Evolutionary conservation across 495 filamentous ascomycete genomes (phyloP).

Genomic region (Acidiella bohemica): DNA sequence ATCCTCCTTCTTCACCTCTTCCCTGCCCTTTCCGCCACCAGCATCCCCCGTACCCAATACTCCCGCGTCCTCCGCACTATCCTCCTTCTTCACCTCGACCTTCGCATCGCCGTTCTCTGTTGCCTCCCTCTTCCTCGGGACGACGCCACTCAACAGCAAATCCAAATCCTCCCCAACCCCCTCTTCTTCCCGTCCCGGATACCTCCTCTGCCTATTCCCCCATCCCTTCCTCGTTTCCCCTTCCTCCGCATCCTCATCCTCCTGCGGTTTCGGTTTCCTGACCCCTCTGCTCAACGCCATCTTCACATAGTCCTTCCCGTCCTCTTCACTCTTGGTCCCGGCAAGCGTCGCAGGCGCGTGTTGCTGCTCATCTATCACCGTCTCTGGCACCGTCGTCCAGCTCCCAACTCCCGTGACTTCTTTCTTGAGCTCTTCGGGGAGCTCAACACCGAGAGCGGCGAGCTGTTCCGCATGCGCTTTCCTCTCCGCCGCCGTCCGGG

Average conservation of each 20-base stretch:
- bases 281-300: constrained; percentile 39
- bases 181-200: constrained; percentile 37
- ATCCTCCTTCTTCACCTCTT: constrained; percentile 27
- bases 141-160: constrained; percentile 42
- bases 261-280: constrained; percentile 54
- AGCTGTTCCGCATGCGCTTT: constrained; percentile 79
- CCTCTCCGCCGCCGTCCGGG: constrained; percentile 47
- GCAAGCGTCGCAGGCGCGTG: not conserved
- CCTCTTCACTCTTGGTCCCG: constrained; percentile 28
- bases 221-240: constrained; percentile 45
- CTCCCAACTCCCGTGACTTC: constrained; percentile 84
- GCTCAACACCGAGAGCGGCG: constrained; percentile 69
- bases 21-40: constrained; percentile 21
- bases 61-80: constrained; percentile 15
- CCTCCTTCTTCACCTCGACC: constrained; percentile 22
- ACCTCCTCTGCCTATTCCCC: constrained; percentile 57
- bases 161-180: constrained; percentile 55
- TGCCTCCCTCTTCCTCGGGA: constrained; percentile 24
- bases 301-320: constrained; percentile 29
- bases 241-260: constrained; percentile 33
- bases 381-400: constrained; percentile 63
- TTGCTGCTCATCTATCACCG: constrained; percentile 27
- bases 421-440: constrained; percentile 64
- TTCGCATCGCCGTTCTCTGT: constrained; percentile 24
- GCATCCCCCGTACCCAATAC: constrained; percentile 3